phyloP scores from a whole-genome alignment of 176 grass and related monocot species.

The Typha latifolia region DNA sequence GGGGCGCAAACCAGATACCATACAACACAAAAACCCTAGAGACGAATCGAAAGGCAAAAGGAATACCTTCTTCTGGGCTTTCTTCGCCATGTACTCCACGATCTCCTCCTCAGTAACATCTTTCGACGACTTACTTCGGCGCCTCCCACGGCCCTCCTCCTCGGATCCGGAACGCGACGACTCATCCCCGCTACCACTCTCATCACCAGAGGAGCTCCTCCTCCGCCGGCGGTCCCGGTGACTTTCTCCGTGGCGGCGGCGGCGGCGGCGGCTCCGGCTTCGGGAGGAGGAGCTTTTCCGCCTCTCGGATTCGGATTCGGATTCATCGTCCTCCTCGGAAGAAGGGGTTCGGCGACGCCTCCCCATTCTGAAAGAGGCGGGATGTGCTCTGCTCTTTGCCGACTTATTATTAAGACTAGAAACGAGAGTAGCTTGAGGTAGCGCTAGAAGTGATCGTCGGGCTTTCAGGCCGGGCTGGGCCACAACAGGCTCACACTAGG shows the following conservation, averaged over 20 bases:
- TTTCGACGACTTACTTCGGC: slow-evolving; percentile 19
- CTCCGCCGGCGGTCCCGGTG: slow-evolving; percentile 7
- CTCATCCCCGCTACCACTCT: slow-evolving; percentile 26
- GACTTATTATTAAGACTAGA: too few species aligned
- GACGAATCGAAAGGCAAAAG: not conserved
- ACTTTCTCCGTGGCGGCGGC: slow-evolving; percentile 14
- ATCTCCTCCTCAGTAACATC: slow-evolving; percentile 83
- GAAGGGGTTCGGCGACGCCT: not conserved
- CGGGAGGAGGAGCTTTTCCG: slow-evolving; percentile 14
- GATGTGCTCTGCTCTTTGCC: too few species aligned
- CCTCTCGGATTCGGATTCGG: slow-evolving; percentile 11
- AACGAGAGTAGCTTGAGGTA: too few species aligned
- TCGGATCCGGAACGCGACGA: slow-evolving; percentile 45
- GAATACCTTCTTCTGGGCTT: slow-evolving; percentile 80
- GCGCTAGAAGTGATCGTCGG: too few species aligned
- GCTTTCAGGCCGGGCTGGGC: too few species aligned
- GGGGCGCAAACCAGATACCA: too few species aligned
- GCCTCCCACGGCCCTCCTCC: slow-evolving; percentile 12
- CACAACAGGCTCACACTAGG: too few species aligned
- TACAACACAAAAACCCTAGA: slow-evolving; percentile 6
- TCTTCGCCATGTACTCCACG: slow-evolving; percentile 74
- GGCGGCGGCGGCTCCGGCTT: slow-evolving; percentile 23
- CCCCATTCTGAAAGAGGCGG: not conserved
- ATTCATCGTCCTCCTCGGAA: not conserved
- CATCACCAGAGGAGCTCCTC: slow-evolving; percentile 30